Conservation (phyloP, 768 basidiomycete species). For the Auricularia sp. region DNA sequence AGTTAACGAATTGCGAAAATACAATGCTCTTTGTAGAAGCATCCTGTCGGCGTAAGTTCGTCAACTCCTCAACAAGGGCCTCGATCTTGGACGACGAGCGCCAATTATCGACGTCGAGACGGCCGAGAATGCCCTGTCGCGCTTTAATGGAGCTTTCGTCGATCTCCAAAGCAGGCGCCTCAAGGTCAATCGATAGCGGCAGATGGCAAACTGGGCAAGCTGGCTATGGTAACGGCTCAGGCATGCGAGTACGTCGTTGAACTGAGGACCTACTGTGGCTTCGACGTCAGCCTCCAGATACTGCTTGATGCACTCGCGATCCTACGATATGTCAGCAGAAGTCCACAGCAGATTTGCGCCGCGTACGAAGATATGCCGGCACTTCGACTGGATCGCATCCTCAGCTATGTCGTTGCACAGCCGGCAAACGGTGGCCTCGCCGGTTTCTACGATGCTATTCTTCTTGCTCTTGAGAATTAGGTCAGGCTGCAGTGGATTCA, state of each 20-base stretch:
- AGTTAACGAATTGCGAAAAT: slow-evolving; percentile 92
- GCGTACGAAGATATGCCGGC: slow-evolving; percentile 72
- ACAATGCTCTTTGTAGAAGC: slow-evolving; percentile 93
- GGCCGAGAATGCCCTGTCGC: slow-evolving; percentile 88
- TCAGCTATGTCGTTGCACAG: slow-evolving; percentile 96
- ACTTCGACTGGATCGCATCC: slow-evolving; percentile 90
- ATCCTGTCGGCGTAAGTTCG: slow-evolving; percentile 72
- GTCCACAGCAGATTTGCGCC: not conserved
- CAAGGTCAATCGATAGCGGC: slow-evolving; percentile 88
- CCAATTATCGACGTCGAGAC: slow-evolving; percentile 83
- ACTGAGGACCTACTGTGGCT: slow-evolving; percentile 35
- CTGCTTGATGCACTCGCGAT: slow-evolving; percentile 90
- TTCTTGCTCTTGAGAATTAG: slow-evolving; percentile 82
- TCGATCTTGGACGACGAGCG: slow-evolving; percentile 96
- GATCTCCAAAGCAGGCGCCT: slow-evolving; percentile 82
- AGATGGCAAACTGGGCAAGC: slow-evolving; percentile 93
- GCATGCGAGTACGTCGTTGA: not conserved
- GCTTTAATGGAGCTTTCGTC: slow-evolving; percentile 40
- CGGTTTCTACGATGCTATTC: slow-evolving; percentile 46
- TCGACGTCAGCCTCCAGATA: slow-evolving; percentile 73
- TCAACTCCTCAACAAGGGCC: slow-evolving; percentile 87
- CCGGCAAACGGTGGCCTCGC: slow-evolving; percentile 81
- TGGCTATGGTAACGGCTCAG: slow-evolving; percentile 38
- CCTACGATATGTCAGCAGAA: slow-evolving; percentile 18
- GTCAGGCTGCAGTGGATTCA: slow-evolving; percentile 47